These are phyloP conservation scores for Blastobotrys malaysiensis DNA, from an alignment of 1,139 yeast species.

Conservation along the genomic window DNA sequence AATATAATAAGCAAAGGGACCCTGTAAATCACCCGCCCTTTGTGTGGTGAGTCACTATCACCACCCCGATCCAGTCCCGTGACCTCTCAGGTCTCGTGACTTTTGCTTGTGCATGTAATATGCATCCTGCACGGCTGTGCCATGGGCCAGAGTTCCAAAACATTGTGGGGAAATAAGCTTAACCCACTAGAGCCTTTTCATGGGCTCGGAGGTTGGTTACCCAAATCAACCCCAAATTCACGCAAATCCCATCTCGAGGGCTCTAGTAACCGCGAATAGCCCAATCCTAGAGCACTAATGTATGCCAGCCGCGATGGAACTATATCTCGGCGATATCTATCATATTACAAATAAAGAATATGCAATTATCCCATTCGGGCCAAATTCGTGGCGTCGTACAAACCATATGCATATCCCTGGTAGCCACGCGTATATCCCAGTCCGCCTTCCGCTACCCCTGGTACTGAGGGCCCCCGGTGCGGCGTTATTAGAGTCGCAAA, in stretches of 20 bases:
- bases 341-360: neutral
- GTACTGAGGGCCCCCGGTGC: too few relatives aligned
- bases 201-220: too few relatives aligned
- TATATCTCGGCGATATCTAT: neutral
- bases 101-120: neutral
- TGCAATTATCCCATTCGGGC: neutral
- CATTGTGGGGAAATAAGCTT: neutral
- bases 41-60: neutral
- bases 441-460: neutral
- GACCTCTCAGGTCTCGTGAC: neutral
- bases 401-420: neutral
- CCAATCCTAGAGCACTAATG: too few relatives aligned
- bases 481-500: too few relatives aligned
- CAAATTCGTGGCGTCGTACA: neutral
- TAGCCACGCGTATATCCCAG: neutral
- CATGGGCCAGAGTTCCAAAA: neutral
- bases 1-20: neutral
- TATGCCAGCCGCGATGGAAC: neutral
- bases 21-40: neutral
- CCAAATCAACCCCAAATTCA: neutral
- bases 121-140: neutral
- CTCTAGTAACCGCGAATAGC: too few relatives aligned
- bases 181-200: neutral
- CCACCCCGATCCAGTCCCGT: neutral
- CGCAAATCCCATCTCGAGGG: neutral